Evolutionary conservation across 139 green algal species (phyloP).

Genomic region (Medakamo hakoo): DNA sequence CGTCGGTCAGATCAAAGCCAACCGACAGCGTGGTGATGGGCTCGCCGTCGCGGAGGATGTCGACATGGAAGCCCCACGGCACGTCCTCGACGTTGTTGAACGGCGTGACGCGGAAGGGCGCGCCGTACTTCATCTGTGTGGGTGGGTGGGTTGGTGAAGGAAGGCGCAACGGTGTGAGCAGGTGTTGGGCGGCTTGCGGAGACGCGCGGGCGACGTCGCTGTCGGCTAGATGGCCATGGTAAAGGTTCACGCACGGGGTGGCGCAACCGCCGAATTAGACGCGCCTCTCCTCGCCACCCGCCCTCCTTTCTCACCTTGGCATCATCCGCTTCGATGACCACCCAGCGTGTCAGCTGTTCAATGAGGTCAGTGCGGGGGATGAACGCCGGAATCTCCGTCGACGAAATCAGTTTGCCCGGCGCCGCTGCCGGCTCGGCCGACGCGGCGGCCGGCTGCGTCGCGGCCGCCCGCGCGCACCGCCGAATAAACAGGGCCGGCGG

Average conservation of each 20-base stretch:
- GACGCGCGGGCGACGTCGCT: no score
- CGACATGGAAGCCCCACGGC: conserved; percentile 48
- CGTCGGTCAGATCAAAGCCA: conserved; percentile 45
- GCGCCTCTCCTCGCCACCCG: conserved; percentile 13
- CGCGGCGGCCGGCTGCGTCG: no score
- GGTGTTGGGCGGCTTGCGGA: not conserved
- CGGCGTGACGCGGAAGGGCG: conserved; percentile 6
- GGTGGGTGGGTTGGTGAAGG: not conserved
- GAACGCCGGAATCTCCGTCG: conserved; percentile 64
- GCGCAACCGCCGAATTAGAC: not conserved
- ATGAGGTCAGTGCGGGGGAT: conserved; percentile 65
- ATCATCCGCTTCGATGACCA: conserved; percentile 45
- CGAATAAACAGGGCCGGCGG: no score
- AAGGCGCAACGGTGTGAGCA: not conserved
- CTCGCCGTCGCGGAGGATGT: conserved; percentile 50
- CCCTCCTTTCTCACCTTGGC: conserved; percentile 48
- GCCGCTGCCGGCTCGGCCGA: no score
- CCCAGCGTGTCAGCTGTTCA: conserved; percentile 62
- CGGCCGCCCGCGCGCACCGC: no score
- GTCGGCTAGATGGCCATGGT: no score
- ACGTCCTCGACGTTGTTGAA: conserved; percentile 13
- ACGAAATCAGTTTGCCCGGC: conserved; percentile 44
- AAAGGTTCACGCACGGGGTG: not conserved
- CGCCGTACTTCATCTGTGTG: not conserved
- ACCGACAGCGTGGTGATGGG: conserved; percentile 38